phyloP scores from a whole-genome alignment of 176 grass and related monocot genomes.

The Dactylis glomerata region DNA sequence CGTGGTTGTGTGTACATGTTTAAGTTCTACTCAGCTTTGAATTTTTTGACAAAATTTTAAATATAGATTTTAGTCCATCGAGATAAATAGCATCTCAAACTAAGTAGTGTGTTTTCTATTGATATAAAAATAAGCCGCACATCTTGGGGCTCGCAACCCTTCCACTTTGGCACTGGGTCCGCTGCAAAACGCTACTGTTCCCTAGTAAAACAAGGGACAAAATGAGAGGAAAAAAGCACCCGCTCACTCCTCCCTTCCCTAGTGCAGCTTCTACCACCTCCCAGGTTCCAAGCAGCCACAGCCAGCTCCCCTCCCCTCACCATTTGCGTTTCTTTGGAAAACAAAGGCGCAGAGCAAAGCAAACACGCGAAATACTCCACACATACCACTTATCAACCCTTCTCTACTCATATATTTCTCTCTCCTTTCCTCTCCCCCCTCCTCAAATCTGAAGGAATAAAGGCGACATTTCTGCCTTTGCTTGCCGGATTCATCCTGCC shows the following conservation, averaged over 20 bases:
- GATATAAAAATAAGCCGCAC: no score
- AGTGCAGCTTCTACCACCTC: background rate
- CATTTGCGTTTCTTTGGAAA: slow-evolving; percentile 18
- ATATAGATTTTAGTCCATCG: no score
- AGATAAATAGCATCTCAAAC: no score
- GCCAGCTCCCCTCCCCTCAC: background rate
- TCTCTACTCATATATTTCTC: background rate
- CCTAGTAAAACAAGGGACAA: background rate
- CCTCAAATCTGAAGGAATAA: slow-evolving; percentile 21
- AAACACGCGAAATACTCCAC: slow-evolving; percentile 21
- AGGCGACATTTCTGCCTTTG: background rate
- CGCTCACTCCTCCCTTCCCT: background rate
- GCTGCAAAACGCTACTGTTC: background rate
- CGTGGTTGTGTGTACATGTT: no score
- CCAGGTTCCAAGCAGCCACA: background rate
- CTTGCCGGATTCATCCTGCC: slow-evolving; percentile 20
- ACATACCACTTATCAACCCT: slow-evolving; percentile 45
- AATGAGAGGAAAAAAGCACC: background rate
- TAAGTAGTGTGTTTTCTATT: no score
- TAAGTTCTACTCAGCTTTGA: no score
- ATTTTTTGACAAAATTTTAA: no score
- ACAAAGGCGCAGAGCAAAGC: background rate
- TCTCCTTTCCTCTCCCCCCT: background rate
- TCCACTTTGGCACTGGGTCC: background rate
- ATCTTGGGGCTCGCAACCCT: background rate